Base-by-base conservation (phyloP, 495 filamentous ascomycete genomes). In the Clavariopsis aquatica region DNA sequence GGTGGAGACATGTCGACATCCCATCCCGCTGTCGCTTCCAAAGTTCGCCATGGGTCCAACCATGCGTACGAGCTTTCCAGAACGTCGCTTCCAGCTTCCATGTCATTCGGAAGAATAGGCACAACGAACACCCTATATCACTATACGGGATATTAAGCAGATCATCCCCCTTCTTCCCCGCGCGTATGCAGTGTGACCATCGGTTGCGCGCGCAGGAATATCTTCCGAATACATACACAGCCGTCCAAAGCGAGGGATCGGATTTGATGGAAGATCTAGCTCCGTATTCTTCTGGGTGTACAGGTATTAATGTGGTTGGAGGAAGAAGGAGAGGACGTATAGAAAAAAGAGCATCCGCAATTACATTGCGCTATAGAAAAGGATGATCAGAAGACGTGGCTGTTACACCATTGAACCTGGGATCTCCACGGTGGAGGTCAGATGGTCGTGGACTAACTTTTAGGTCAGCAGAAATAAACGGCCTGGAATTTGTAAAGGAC, bases 121-220 rank as follows among this genome's bases (percentile, higher is more conserved):
- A 53, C 8, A 31, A 53, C 17, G 51, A 9, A 29, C 51, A 13
- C 10, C n/a, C 17, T 53, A 53, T 53, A 31, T 29, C 51, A 53
- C 24, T 53, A 53, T 53, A 20, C 22, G 26, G 23, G 8, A 53
- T 53, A 53, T 53, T 53, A 31, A 28, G 51, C 27, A 31, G 51
- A 53, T 53, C 26, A 17, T 9, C 28, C 23, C 51, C 22, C 4
- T 31, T 15, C 24, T 7, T 28, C 26, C 26, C 51, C 27, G 23
- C 17, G 23, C 24, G 24, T 53, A 53, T 53, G 51, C 51, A 31
- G 47, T 43, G 38, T 43, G 38, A 43, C 38, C 13, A 43, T 43
- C 38, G 38, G 38, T 43, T 43, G 38, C 38, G 38, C 15, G 38
- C 38, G 38, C 38, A n/a, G 38, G n/a, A 7, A 43, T 43, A 43